A percentile compares a stretch with the other conserved stretches of the same genome.
Evolutionary conservation across 2,329 filamentous ascomycete genomes (phyloP).

Genomic region (Claviceps quebecensis): DNA sequence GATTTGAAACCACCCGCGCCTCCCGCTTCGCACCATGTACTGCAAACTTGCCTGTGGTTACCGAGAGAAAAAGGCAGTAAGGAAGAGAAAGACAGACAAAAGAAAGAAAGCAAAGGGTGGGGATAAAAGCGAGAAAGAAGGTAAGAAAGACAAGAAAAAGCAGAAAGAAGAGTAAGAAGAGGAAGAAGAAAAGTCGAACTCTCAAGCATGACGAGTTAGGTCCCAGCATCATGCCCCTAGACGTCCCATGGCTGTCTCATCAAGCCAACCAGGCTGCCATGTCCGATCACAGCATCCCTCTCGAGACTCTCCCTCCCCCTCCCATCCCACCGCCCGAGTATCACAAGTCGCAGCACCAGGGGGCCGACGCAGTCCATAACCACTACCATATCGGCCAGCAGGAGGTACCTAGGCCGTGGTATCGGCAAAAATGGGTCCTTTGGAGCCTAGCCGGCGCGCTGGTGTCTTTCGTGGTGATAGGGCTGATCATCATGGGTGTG

Average conservation of each 20-base stretch:
- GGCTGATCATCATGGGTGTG: conserved; percentile 7
- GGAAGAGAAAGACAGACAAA: background rate
- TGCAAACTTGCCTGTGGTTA: too few species aligned
- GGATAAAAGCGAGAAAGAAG: background rate
- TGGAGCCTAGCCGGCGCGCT: conserved; percentile 4
- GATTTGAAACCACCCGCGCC: too few species aligned
- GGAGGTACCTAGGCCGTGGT: conserved; percentile 5
- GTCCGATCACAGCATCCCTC: background rate
- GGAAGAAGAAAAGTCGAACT: background rate
- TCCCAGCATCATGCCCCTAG: background rate
- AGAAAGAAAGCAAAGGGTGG: background rate
- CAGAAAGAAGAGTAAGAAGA: background rate
- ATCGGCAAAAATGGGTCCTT: conserved; percentile 7
- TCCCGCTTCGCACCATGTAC: too few species aligned
- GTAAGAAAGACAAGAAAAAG: background rate
- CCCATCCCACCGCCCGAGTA: conserved; percentile 1
- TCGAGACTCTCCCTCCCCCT: background rate
- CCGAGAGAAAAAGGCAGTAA: too few species aligned
- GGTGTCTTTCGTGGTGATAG: conserved; percentile 3
- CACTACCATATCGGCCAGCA: conserved; percentile 8
- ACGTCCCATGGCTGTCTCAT: background rate
- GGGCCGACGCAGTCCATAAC: conserved; percentile 7
- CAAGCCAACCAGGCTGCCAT: background rate
- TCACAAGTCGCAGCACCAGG: background rate
- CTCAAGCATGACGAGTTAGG: background rate